Evolutionary conservation across 164 flowering plant species (phyloP).

Genomic region (Nymphaea thermarum): DNA sequence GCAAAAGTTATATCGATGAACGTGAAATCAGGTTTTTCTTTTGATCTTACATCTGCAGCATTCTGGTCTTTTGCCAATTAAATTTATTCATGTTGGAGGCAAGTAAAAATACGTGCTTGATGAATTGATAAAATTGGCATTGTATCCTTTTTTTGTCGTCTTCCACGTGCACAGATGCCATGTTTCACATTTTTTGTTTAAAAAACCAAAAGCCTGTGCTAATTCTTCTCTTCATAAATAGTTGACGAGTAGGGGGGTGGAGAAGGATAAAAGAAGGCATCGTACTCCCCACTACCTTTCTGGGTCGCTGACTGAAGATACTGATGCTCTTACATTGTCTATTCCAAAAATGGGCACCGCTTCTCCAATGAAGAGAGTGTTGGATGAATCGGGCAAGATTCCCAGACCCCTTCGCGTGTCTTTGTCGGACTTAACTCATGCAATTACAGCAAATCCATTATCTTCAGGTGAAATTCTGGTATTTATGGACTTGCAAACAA

Average conservation of each 20-base stretch:
- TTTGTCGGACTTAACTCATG: conserved; percentile 18
- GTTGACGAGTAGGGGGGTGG: conserved; percentile 70
- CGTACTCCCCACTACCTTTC: conserved; percentile 60
- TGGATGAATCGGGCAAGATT: conserved; percentile 19
- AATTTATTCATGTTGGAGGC: too few species aligned
- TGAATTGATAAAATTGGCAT: background rate
- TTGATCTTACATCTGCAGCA: too few species aligned
- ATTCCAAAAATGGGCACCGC: conserved; percentile 35
- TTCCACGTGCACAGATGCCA: background rate
- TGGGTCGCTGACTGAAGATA: conserved; percentile 52
- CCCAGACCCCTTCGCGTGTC: conserved; percentile 30
- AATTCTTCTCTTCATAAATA: conserved; percentile 11
- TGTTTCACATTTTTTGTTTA: too few species aligned
- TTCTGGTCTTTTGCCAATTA: too few species aligned
- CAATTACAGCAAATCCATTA: conserved; percentile 18
- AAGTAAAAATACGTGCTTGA: too few species aligned
- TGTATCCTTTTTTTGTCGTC: background rate
- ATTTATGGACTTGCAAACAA: background rate
- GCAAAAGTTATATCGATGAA: background rate
- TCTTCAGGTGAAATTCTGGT: conserved; percentile 6
- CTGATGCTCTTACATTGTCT: conserved; percentile 28
- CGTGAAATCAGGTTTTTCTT: background rate
- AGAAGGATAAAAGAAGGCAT: conserved; percentile 43
- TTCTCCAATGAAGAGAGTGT: conserved; percentile 27
- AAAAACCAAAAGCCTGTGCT: too few species aligned